Evolutionary conservation across 73 alveolate species (phyloP), one percentile per base, ranked within the genome.

Genomic region (Breviolum minutum): DNA sequence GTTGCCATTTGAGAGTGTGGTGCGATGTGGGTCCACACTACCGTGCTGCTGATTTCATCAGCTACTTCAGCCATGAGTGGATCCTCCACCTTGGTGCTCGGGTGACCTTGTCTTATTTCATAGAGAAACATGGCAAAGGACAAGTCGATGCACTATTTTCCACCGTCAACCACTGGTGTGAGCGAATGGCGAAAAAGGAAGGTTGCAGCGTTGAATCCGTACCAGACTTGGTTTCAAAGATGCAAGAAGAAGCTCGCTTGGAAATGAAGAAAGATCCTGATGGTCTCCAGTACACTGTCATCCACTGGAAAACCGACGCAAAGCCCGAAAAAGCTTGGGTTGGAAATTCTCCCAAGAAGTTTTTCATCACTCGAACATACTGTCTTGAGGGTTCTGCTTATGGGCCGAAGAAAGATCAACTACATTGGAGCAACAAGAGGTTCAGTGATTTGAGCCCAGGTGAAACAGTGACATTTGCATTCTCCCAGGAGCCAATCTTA

Each of bases 41-140:
- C 91, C n/a, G 91, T 14, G 10, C 29, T 70, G n/a, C n/a, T 20
- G 91, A 82, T 70, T 82, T 82, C 30, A 40, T 82, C 71, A 60
- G 91, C 64, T 60, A 82, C 71, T 60, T 82, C 20, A 61, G 70
- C 32, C 71, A 32, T 30, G 63, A 40, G 70, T 82, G 91, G 91
- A 61, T 82, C 64, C 63, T 29, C 70, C 22, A 60, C 27, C 14
- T 13, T 13, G 70, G 71, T 19, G 9, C 32, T n/a, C 91, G 91
- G 29, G 64, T 82, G 40, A 48, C 63, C n/a, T 48, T 82, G 91
- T 82, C 91, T 13, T 82, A 40, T 61, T 60, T 30, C 48, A 30
- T 63, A 11, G 87, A 79, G 63, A 79, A 79, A 27, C 87, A 79
- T 32, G 87, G 87, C 87, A 79, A 79, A 70, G 91, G 91, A 14